Conservation (phyloP, 139 green algal genomes). For the Coelastrella sp. region DNA sequence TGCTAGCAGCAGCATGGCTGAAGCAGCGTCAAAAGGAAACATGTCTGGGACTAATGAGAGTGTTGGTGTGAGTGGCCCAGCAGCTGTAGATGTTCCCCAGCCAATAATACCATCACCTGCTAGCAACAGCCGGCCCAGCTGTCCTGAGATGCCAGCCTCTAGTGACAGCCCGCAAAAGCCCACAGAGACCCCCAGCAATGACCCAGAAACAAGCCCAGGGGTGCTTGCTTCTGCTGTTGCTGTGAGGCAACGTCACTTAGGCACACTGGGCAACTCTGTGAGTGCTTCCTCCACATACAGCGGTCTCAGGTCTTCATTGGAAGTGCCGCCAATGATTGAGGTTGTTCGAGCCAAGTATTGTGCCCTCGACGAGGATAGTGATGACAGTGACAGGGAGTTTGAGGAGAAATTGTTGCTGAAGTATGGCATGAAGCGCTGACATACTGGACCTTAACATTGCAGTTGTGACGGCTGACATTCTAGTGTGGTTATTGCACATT, state of each 20-base stretch:
- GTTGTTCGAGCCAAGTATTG: slow-evolving; percentile 9
- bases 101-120: too few species aligned
- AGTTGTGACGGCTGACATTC: too few species aligned
- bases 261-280: not conserved
- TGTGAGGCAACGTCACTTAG: not conserved
- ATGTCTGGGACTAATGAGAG: too few species aligned
- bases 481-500: too few species aligned
- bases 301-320: not conserved
- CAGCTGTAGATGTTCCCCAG: too few species aligned
- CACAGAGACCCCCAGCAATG: not conserved
- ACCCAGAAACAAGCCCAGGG: too few species aligned
- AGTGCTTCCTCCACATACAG: not conserved
- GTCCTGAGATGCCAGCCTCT: not conserved
- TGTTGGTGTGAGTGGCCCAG: too few species aligned
- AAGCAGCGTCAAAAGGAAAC: too few species aligned
- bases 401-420: slow-evolving; percentile 37
- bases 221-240: too few species aligned
- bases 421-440: slow-evolving; percentile 35
- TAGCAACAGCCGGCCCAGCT: not conserved
- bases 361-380: slow-evolving; percentile 7
- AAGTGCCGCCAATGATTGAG: slow-evolving; percentile 19
- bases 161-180: too few species aligned
- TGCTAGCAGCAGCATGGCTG: too few species aligned
- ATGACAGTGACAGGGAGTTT: slow-evolving; percentile 34
- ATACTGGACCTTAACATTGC: too few species aligned